phyloP scores from a whole-genome alignment of 306 rosid species.

The Hippophae rhamnoides region DNA sequence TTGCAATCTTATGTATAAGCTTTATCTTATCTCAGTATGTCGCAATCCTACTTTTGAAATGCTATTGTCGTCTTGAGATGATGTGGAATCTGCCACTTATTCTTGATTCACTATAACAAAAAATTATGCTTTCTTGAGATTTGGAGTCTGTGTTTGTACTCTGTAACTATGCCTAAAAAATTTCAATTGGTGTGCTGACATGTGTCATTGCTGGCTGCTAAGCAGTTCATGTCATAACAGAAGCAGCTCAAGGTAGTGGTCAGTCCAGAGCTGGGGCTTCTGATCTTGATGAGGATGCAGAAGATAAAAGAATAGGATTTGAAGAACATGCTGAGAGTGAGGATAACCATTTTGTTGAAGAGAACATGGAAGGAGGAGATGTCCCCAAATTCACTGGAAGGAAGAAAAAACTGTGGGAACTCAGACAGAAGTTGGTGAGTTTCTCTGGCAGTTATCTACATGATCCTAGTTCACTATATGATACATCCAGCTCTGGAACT shows the following conservation, averaged over 20 bases:
- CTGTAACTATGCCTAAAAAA: too few species aligned
- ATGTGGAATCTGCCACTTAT: too few species aligned
- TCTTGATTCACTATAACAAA: too few species aligned
- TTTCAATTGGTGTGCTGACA: too few species aligned
- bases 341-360: slow-evolving; percentile 13
- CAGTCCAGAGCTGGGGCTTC: slow-evolving; percentile 25
- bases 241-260: slow-evolving; percentile 35
- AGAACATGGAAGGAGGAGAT: slow-evolving; percentile 19
- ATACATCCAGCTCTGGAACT: not conserved
- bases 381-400: slow-evolving; percentile 36
- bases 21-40: too few species aligned
- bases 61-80: too few species aligned
- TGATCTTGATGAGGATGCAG: slow-evolving; percentile 35
- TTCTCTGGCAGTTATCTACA: not conserved
- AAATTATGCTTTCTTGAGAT: too few species aligned
- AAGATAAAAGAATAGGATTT: slow-evolving; percentile 4
- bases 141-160: too few species aligned
- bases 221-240: slow-evolving; percentile 20
- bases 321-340: slow-evolving; percentile 17
- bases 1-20: too few species aligned
- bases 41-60: too few species aligned
- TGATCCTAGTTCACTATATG: too few species aligned
- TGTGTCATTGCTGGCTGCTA: not conserved
- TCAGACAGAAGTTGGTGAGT: slow-evolving; percentile 79
- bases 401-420: slow-evolving; percentile 74